These are phyloP conservation scores for Candida insectalens DNA, from an alignment of 805 yeast genomes.

Conservation along the genomic window DNA sequence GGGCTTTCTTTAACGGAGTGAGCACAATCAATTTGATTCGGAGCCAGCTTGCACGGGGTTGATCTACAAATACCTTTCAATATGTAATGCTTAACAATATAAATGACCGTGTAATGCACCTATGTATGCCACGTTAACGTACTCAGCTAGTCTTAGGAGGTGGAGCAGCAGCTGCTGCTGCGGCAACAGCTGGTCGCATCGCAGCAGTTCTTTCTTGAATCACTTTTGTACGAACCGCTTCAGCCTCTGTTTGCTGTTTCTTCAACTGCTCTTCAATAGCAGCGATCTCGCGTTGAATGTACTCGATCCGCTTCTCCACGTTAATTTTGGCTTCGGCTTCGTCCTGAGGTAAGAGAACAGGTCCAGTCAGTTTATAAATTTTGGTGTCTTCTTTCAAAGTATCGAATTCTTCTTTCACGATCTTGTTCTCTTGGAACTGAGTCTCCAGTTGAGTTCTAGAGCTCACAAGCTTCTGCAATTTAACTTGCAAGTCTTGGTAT, in stretches of 20 bases:
- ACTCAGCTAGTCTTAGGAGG: too few relatives aligned
- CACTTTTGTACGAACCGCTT: constrained; percentile 36
- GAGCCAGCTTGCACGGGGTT: constrained; percentile 61
- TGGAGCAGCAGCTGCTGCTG: neutral
- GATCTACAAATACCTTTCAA: too few relatives aligned
- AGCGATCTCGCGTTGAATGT: constrained; percentile 67
- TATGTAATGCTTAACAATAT: too few relatives aligned
- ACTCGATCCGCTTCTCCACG: constrained; percentile 84
- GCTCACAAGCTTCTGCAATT: constrained; percentile 40
- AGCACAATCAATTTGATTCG: constrained; percentile 57
- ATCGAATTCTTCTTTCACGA: constrained; percentile 76
- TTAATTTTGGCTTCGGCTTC: constrained; percentile 71
- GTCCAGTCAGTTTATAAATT: constrained; percentile 85
- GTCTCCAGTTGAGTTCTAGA: constrained; percentile 86
- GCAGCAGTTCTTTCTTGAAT: constrained; percentile 1
- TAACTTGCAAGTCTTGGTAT: constrained; percentile 19
- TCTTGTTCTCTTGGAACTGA: constrained; percentile 87
- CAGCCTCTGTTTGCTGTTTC: constrained; percentile 44
- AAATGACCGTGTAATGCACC: too few relatives aligned
- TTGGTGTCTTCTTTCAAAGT: constrained; percentile 50
- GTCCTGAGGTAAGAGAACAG: constrained; percentile 86
- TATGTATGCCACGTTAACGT: too few relatives aligned
- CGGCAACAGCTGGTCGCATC: constrained; percentile 1
- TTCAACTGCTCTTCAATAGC: constrained; percentile 68
- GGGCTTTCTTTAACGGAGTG: constrained; percentile 61